A percentile compares a stretch with the other conserved stretches of the same genome.
Conservation (phyloP, 306 rosid genomes). For the Carpinus viminea region DNA sequence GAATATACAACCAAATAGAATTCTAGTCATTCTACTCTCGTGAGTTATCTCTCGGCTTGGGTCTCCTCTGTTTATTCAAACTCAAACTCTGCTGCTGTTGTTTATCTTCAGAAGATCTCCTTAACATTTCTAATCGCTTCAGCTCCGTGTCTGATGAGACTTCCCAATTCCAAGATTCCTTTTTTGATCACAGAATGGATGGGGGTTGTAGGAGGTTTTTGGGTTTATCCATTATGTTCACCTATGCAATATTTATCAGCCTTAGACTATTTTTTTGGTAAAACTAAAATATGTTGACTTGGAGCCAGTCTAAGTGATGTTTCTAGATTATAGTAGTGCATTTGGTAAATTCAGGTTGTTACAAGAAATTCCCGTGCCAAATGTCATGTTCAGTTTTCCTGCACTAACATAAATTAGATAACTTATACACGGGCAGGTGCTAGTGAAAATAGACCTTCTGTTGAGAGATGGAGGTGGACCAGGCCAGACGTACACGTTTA, state of each 20-base stretch:
- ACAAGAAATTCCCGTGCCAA: neutral
- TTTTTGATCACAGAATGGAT: neutral
- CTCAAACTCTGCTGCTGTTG: too few relatives aligned
- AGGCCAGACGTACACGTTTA: conserved; percentile 62
- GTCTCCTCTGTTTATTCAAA: too few relatives aligned
- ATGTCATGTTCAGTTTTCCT: neutral
- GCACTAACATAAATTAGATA: conserved; percentile 2
- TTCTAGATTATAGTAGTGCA: neutral
- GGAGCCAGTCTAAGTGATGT: neutral
- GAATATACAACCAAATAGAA: too few relatives aligned
- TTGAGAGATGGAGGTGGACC: conserved; percentile 85
- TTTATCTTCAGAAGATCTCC: too few relatives aligned
- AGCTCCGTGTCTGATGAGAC: too few relatives aligned
- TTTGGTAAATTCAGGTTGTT: too few relatives aligned
- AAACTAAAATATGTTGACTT: neutral
- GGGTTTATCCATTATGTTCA: neutral
- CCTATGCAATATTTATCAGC: neutral
- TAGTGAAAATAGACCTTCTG: conserved; percentile 41
- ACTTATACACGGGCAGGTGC: conserved; percentile 42
- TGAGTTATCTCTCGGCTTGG: too few relatives aligned
- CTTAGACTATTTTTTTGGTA: neutral
- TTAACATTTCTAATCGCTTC: too few relatives aligned
- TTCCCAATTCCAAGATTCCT: neutral
- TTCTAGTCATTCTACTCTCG: too few relatives aligned
- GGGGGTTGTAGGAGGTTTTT: neutral